Percentiles rank a stretch among this genome's conserved stretches.
phyloP scores from a whole-genome alignment of 2,329 filamentous ascomycete genomes.

The Fusarium anguioides region DNA sequence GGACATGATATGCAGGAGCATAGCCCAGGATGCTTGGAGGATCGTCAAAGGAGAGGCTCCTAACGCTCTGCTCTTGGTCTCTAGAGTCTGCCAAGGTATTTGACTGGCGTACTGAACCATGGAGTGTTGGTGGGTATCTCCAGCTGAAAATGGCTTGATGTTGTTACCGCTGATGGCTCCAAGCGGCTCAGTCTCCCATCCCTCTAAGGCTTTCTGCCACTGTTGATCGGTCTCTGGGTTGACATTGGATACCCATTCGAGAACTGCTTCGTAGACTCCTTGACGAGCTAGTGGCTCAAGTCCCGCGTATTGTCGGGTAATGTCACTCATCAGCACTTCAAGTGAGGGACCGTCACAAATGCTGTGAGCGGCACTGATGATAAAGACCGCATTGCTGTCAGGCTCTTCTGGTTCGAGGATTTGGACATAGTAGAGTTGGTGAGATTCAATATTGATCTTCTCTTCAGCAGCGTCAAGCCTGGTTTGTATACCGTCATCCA shows the following conservation, averaged over 20 bases:
- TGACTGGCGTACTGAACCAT: slow-evolving; percentile 5
- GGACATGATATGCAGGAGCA: slow-evolving; percentile 5
- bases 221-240: not conserved
- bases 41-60: slow-evolving; percentile 11
- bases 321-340: slow-evolving; percentile 13
- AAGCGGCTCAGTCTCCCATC: slow-evolving; percentile 15
- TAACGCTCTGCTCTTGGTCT: slow-evolving; percentile 3
- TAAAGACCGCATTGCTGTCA: not conserved
- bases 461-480: not conserved
- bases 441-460: not conserved
- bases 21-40: slow-evolving; percentile 12
- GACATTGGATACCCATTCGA: not conserved
- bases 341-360: slow-evolving; percentile 24
- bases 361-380: slow-evolving; percentile 19
- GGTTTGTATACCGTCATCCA: not conserved
- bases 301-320: not conserved
- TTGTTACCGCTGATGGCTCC: slow-evolving; percentile 21
- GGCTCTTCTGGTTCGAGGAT: not conserved
- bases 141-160: not conserved
- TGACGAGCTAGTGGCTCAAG: not conserved
- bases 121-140: not conserved
- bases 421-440: not conserved
- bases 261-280: not conserved
- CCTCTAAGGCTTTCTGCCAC: slow-evolving; percentile 9
- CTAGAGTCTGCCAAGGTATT: not conserved